A percentile compares a stretch with the other conserved stretches of the same genome.
Conservation (phyloP, 345 rosid species). For the Salix suchowensis region DNA sequence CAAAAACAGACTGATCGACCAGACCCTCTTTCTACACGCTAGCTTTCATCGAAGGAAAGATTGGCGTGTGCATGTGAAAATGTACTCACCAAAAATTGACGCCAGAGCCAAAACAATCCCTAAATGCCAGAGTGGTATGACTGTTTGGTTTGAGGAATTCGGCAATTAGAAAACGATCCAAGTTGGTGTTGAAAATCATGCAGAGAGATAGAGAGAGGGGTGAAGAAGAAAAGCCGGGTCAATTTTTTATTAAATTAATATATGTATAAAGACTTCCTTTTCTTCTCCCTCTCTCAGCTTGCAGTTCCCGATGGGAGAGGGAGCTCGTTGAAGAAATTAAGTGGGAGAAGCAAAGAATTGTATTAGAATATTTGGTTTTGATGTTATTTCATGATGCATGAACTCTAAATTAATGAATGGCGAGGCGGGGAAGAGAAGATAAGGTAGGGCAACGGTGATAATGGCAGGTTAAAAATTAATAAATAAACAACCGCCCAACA, state of each 20-base stretch:
- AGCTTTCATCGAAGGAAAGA: background rate
- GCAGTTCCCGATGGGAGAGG: conserved; percentile 34
- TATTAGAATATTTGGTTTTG: background rate
- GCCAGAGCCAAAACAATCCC: background rate
- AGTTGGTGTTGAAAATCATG: conserved; percentile 26
- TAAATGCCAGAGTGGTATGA: conserved; percentile 13
- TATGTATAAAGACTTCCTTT: background rate
- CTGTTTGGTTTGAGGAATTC: conserved; percentile 15
- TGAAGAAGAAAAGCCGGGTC: background rate
- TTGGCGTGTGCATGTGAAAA: background rate
- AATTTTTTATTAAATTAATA: background rate
- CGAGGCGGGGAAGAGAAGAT: conserved; percentile 45
- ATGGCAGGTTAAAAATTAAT: conserved; percentile 25
- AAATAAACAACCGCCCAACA: conserved; percentile 26
- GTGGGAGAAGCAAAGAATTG: conserved; percentile 5
- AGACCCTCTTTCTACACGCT: background rate
- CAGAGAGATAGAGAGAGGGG: conserved; percentile 1
- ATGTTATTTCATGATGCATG: background rate
- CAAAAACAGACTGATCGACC: background rate
- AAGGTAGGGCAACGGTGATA: conserved; percentile 40
- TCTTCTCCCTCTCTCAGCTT: conserved; percentile 7
- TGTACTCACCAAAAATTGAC: background rate
- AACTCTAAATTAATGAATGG: background rate
- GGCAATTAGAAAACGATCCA: conserved; percentile 19
- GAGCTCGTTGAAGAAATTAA: conserved; percentile 1